Evolutionary conservation across 2,329 filamentous ascomycete species (phyloP).

Genomic region (Truncatella angustata): DNA sequence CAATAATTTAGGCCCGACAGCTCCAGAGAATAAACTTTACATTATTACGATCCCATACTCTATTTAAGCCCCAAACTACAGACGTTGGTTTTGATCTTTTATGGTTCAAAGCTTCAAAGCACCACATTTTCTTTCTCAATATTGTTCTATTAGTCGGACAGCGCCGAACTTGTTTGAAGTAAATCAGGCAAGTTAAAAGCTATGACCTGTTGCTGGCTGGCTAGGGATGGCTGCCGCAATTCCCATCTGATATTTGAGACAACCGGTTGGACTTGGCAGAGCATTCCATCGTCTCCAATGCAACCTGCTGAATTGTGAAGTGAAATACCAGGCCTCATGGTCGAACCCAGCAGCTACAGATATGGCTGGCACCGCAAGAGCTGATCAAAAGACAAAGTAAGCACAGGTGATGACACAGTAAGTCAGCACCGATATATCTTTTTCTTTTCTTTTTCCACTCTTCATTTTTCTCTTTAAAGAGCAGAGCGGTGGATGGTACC

Average conservation of each 20-base stretch:
- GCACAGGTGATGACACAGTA: no score
- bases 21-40: background rate
- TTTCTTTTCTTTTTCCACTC: background rate
- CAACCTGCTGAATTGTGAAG: background rate
- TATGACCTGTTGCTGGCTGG: background rate
- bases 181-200: background rate
- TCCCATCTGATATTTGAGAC: background rate
- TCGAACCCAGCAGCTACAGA: background rate
- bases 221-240: background rate
- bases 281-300: background rate
- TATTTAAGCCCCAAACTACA: background rate
- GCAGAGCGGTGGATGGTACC: no score
- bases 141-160: background rate
- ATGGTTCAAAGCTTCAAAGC: background rate
- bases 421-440: no score
- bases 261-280: background rate
- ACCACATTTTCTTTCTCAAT: no score
- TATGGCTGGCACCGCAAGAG: no score
- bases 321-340: background rate
- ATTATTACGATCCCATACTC: background rate
- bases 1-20: background rate
- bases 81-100: background rate
- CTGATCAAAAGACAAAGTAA: no score
- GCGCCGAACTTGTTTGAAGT: background rate
- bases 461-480: no score